Conservation (phyloP, 805 yeast genomes). For the Kazachstania taianensis region DNA sequence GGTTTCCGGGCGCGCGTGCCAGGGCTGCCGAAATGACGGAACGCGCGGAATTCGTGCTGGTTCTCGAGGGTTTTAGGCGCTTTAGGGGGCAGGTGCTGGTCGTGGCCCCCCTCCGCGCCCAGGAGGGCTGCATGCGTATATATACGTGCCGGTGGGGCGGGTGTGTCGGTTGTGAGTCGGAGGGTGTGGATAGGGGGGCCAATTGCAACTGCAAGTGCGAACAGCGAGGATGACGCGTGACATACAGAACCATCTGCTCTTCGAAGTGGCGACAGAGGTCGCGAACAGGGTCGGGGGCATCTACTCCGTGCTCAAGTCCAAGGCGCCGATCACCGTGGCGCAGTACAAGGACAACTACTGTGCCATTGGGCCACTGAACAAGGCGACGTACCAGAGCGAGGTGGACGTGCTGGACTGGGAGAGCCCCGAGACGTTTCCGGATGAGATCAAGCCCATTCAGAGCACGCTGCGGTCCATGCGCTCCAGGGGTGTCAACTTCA, state of each 20-base stretch:
- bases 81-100: no score
- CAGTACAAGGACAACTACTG: conserved; percentile 85
- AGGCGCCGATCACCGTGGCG: conserved; percentile 92
- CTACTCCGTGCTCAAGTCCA: conserved; percentile 90
- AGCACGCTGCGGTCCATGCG: conserved; percentile 66
- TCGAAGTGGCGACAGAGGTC: conserved; percentile 94
- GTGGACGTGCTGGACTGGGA: conserved; percentile 63
- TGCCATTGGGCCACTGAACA: conserved; percentile 76
- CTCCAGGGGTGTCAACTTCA: conserved; percentile 66
- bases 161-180: no score
- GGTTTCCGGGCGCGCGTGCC: no score
- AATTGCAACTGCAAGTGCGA: no score
- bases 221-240: conserved; percentile 55
- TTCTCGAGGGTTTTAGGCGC: no score
- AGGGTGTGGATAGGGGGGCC: no score
- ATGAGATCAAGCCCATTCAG: conserved; percentile 21
- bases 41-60: no score
- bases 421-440: conserved; percentile 32
- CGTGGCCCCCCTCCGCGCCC: background rate
- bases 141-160: background rate
- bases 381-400: conserved; percentile 63
- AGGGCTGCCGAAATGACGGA: no score
- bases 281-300: conserved; percentile 98
- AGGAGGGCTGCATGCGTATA: background rate
- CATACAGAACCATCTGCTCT: conserved; percentile 74